Evolutionary conservation across 2,329 filamentous ascomycete species (phyloP).

Genomic region (Aspergillus sp.): DNA sequence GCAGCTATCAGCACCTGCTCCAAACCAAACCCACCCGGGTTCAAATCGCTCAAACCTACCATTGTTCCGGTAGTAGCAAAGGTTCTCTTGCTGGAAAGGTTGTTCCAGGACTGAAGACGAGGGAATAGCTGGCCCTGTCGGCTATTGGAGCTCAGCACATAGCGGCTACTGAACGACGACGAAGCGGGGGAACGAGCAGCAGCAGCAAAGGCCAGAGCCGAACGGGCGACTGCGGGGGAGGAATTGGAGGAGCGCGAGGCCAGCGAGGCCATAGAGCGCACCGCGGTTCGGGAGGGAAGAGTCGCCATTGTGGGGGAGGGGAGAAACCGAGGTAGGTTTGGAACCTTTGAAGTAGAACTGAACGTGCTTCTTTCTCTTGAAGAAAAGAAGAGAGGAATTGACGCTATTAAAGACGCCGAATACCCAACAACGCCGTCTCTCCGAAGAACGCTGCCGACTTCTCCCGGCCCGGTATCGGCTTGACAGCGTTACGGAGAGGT

Average conservation of each 20-base stretch:
- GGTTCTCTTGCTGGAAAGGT: constrained; percentile 24
- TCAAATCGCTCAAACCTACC: constrained; percentile 18
- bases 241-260: constrained; percentile 15
- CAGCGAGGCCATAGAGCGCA: constrained; percentile 28
- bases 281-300: constrained; percentile 27
- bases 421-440: neutral
- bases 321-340: neutral
- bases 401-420: neutral
- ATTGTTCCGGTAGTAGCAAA: constrained; percentile 32
- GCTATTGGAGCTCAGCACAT: constrained; percentile 25
- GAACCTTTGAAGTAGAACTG: no score
- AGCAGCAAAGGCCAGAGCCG: constrained; percentile 19
- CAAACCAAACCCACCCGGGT: neutral
- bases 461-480: constrained; percentile 17
- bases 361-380: no score
- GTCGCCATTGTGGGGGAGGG: constrained; percentile 20
- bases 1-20: neutral
- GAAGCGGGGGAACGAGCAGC: constrained; percentile 25
- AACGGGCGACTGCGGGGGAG: constrained; percentile 28
- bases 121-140: constrained; percentile 24
- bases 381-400: neutral
- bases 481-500: constrained; percentile 1
- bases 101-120: constrained; percentile 28
- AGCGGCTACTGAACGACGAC: constrained; percentile 17
- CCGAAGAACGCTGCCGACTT: constrained; percentile 17